Evolutionary conservation across 176 grass and related monocot species (phyloP), one percentile per base, ranked within the genome.

Genomic region (Leersia perrieri): DNA sequence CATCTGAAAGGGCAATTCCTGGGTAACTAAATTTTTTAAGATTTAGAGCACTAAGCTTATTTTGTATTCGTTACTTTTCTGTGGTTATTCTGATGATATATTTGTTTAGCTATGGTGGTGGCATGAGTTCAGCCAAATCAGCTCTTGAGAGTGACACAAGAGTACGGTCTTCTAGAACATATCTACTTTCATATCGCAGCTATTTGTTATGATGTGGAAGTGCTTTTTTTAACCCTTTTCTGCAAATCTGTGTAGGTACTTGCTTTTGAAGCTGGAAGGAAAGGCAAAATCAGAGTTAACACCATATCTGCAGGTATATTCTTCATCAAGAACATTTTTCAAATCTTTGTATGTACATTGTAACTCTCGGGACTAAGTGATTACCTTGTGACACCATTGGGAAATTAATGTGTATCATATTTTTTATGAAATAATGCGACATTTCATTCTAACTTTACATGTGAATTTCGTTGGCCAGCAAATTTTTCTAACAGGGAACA

Each of bases 51-150:
- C 32, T 33, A 47, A 65, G 11, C 32, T 58, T 12, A 71, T 63
- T 71, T 11, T 41, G 9, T 51, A 44, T 68, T 68, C 14, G 42
- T 82, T 77, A 55, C 33, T 77, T 63, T 53, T 9, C 51, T 40
- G 25, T 83, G 5, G 44, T 71, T 73, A 74, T 80, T 69, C 79
- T 91, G 7, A 71, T 60, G 22, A 20, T 66, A 51, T 71, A 45
- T 80, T 42, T 49, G n/a, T 75, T 41, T 73, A 97, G 94, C 57
- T 97, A 97, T 83, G 94, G 94, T 57, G 94, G 94, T 72, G 94
- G 92, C 71, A 97, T 97, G 94, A 97, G 94, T 68, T 97, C 94
- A 38, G 94, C 94, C 66, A 97, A 97, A 94, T 87, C 94, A 79
- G 92, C 94, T 74, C 83, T 97, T 71, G 94, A 97, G 87, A 94